These are phyloP conservation scores for Pogostemon cablin DNA, from an alignment of 257 asterid genomes.

Conservation along the genomic window DNA sequence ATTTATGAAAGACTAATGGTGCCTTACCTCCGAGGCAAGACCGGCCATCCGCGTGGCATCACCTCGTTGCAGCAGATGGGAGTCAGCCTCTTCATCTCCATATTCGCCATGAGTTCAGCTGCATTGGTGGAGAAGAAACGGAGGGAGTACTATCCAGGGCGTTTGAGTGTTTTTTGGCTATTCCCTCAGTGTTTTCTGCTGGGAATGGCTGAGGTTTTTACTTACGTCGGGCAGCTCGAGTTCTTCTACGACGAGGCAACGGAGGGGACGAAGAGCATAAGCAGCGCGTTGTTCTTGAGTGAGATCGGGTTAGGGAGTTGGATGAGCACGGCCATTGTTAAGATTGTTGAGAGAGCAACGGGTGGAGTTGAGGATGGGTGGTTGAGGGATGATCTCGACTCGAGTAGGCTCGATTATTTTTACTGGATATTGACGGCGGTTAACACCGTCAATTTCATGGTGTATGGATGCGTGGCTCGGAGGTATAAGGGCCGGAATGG, in stretches of 20 bases:
- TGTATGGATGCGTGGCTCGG: constrained; percentile 50
- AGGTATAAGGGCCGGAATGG: constrained; percentile 46
- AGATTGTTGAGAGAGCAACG: constrained; percentile 42
- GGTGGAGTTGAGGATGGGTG: constrained; percentile 62
- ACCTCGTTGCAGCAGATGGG: constrained; percentile 79
- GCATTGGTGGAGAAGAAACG: constrained; percentile 64
- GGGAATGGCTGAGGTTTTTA: constrained; percentile 72
- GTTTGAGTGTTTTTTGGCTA: constrained; percentile 60
- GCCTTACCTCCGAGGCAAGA: constrained; percentile 55
- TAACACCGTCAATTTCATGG: constrained; percentile 58
- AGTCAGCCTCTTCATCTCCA: constrained; percentile 61
- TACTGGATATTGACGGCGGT: constrained; percentile 65
- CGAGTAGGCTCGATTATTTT: constrained; percentile 59
- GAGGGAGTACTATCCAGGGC: constrained; percentile 24
- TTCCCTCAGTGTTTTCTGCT: constrained; percentile 71
- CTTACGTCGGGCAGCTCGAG: constrained; percentile 81
- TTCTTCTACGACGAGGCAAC: constrained; percentile 78
- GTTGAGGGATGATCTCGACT: constrained; percentile 58
- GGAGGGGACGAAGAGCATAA: constrained; percentile 73
- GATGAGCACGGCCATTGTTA: constrained; percentile 74
- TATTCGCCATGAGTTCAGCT: constrained; percentile 66
- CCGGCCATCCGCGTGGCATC: constrained; percentile 67
- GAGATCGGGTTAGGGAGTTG: constrained; percentile 87
- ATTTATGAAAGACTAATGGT: constrained; percentile 57
- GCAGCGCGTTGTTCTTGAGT: constrained; percentile 80